These are phyloP conservation scores for Paramyrothecium sp. DNA, from an alignment of 2,329 filamentous ascomycete species.

Conservation along the genomic window DNA sequence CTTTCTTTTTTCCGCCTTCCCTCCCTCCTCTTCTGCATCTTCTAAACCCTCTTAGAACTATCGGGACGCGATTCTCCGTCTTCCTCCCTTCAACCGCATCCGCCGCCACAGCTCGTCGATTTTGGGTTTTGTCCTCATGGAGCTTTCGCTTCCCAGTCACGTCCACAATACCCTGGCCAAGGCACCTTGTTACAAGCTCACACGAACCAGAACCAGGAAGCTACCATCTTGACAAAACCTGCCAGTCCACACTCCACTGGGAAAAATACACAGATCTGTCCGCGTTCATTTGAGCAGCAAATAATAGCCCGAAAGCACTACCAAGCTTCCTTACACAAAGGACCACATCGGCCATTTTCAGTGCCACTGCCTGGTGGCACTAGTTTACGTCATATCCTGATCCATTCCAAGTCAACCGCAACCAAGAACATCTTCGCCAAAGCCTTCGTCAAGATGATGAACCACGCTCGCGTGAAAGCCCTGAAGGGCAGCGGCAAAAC, in stretches of 20 bases:
- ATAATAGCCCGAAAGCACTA: neutral
- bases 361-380: too few relatives aligned
- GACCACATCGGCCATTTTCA: neutral
- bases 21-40: too few relatives aligned
- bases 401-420: neutral
- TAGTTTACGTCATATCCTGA: neutral
- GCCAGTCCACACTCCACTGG: too few relatives aligned
- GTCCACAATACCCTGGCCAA: neutral
- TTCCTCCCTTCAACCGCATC: neutral
- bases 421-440: neutral
- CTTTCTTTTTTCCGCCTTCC: too few relatives aligned
- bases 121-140: neutral
- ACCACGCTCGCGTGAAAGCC: constrained; percentile 65
- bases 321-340: neutral
- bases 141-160: neutral
- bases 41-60: too few relatives aligned
- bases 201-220: neutral
- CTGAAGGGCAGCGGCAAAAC: constrained; percentile 71
- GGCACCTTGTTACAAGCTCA: neutral
- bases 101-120: neutral
- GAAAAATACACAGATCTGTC: too few relatives aligned
- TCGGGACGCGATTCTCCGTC: neutral
- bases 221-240: neutral
- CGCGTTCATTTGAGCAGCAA: too few relatives aligned
- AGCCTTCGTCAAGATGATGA: constrained; percentile 41